Conservation (phyloP, 2,329 filamentous ascomycete species). For the Neofusicoccum sp. region DNA sequence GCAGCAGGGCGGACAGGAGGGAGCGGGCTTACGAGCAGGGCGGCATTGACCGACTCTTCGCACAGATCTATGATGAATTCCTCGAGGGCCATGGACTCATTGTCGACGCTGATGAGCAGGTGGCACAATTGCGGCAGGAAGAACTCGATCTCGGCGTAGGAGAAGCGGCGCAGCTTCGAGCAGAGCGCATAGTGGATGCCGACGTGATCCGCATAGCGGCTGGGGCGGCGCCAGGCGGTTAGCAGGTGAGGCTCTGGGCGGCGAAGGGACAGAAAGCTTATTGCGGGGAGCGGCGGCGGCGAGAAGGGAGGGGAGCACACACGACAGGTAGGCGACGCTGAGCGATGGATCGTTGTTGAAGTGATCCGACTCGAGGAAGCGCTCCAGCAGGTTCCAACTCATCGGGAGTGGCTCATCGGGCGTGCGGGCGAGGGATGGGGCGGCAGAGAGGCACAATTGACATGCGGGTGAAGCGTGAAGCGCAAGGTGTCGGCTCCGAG, state of each 20-base stretch:
- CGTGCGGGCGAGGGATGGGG: slow-evolving; percentile 3
- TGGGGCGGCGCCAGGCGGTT: slow-evolving; percentile 41
- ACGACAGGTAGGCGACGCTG: slow-evolving; percentile 87
- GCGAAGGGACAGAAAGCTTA: slow-evolving; percentile 16
- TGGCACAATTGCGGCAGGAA: slow-evolving; percentile 84
- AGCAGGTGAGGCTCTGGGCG: background rate
- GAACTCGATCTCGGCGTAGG: slow-evolving; percentile 91
- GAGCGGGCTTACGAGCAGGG: slow-evolving; percentile 64
- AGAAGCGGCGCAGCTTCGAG: slow-evolving; percentile 85
- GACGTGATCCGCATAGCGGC: slow-evolving; percentile 86
- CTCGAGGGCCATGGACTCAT: slow-evolving; percentile 88
- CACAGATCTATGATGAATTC: slow-evolving; percentile 85
- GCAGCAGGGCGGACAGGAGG: background rate
- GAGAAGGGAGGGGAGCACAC: slow-evolving; percentile 47
- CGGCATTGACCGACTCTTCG: slow-evolving; percentile 84
- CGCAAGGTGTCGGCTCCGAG: slow-evolving; percentile 8
- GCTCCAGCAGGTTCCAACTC: slow-evolving; percentile 82
- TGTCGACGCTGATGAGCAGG: slow-evolving; percentile 84
- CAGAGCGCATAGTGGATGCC: slow-evolving; percentile 88
- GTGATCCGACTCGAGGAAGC: slow-evolving; percentile 91
- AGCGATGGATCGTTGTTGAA: slow-evolving; percentile 91
- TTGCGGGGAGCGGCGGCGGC: slow-evolving; percentile 24
- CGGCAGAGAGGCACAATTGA: slow-evolving; percentile 5
- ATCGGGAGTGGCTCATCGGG: slow-evolving; percentile 33
- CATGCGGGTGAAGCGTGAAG: background rate